phyloP scores from a whole-genome alignment of 106 monocot species.

The Apostasia ramifera region DNA sequence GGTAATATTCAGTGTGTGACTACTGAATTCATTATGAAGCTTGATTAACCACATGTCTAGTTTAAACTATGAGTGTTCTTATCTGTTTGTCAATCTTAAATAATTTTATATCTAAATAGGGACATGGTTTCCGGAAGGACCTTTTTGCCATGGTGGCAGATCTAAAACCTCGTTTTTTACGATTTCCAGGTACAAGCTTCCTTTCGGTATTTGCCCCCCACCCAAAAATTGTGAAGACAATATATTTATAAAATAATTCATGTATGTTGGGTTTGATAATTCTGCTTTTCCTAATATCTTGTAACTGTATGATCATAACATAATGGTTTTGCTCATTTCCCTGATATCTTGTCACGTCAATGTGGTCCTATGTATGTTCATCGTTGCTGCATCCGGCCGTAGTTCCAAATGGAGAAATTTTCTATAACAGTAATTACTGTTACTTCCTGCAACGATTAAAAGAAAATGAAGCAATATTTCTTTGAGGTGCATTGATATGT shows the following conservation, averaged over 20 bases:
- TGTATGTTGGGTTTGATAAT: background rate
- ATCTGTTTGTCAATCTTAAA: background rate
- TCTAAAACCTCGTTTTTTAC: conserved; percentile 69
- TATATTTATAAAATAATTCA: background rate
- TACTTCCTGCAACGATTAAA: no score
- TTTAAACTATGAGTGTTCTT: background rate
- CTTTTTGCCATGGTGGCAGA: conserved; percentile 71
- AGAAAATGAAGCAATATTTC: no score
- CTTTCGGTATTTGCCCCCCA: background rate
- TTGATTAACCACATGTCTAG: background rate
- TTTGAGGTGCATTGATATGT: no score
- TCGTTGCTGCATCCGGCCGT: no score
- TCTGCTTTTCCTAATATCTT: background rate
- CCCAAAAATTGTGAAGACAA: background rate
- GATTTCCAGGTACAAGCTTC: conserved; percentile 74
- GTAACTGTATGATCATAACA: no score
- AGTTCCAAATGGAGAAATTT: no score
- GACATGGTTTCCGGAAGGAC: conserved; percentile 92
- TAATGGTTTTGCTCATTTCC: no score
- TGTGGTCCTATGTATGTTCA: no score
- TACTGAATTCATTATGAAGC: background rate
- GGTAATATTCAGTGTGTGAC: background rate
- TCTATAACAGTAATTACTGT: no score
- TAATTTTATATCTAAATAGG: conserved; percentile 31
- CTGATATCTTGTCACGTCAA: no score